Evolutionary conservation across 2,329 filamentous ascomycete species (phyloP).

Genomic region (Aspergillus jensenii): DNA sequence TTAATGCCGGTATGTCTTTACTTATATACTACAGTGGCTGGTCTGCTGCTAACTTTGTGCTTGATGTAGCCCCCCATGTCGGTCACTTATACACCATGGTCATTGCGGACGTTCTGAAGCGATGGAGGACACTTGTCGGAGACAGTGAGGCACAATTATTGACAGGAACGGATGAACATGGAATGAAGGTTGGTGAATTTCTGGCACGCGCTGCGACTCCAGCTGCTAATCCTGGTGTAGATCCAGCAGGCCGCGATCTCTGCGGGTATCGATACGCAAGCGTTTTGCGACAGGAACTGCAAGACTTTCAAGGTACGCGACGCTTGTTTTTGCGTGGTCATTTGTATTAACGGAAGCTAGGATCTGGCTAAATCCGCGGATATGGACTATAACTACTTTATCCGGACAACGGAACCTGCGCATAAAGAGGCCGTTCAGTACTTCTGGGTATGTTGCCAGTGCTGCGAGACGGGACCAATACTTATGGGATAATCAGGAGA

Average conservation of each 20-base stretch:
- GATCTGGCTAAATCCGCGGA: conserved; percentile 67
- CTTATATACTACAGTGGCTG: neutral
- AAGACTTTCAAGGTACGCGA: conserved; percentile 66
- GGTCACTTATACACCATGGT: conserved; percentile 95
- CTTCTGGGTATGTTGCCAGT: conserved; percentile 65
- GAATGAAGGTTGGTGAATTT: conserved; percentile 71
- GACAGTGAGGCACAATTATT: conserved; percentile 66
- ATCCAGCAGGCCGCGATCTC: conserved; percentile 81
- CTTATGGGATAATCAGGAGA: conserved; percentile 44
- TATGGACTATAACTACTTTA: conserved; percentile 80
- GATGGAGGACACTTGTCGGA: conserved; percentile 80
- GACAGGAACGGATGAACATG: conserved; percentile 96
- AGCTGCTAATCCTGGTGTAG: conserved; percentile 33
- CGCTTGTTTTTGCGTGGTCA: neutral
- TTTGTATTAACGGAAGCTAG: conserved; percentile 29
- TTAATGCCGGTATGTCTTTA: conserved; percentile 73
- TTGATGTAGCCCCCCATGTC: conserved; percentile 74
- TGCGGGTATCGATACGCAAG: conserved; percentile 69
- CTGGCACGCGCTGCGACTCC: neutral
- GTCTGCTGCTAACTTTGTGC: neutral
- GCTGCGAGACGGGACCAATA: neutral
- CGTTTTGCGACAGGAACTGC: conserved; percentile 86
- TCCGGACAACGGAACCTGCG: conserved; percentile 81
- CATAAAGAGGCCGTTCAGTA: conserved; percentile 84
- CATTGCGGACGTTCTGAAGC: conserved; percentile 84